Evolutionary conservation across 768 basidiomycete species (phyloP), one percentile per base, ranked within the genome.

Genomic region (Russula vinacea): DNA sequence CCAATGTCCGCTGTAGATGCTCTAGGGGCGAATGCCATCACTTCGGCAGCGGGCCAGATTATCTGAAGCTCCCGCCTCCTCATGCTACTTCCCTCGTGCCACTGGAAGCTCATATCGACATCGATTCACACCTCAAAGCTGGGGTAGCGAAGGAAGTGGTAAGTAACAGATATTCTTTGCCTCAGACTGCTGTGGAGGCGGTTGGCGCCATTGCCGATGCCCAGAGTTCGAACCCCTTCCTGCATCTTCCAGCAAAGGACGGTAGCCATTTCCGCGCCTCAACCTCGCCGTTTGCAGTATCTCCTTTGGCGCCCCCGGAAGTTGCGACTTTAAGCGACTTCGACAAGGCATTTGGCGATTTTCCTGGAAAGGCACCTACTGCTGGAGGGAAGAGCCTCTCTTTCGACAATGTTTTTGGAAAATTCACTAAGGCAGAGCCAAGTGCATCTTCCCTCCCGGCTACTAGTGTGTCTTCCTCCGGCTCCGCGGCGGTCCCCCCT

Each of bases 261-360:
- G 29, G 2, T 45, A 59, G 51, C 19, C 49, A 65, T 45, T 63
- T 62, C 13, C 40, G 68, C 33, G 22, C 49, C 19, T 51, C 67
- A 17, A 58, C 62, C n/a, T 50, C 68, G 16, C 66, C 66, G 11
- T 64, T 68, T 24, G 68, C 49, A 26, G 44, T 35, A 14, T 22
- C 47, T 29, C 7, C 60, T 29, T 7, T 56, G 13, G 57, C 47
- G 49, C 52, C 63, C 53, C 65, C 56, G 60, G 70, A 32, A 65
- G 71, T 9, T 2, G 52, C 74, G 1, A 76, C 71, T 22, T 66
- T 86, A 1, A 84, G 79, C 67, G 89, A 83, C 56, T 90, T 92
- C 68, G 90, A 92, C 70, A 89, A 90, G 71, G 86, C 88, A 0
- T 79, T 92, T 71, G 82, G 84, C 19, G 84, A 81, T 65, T 75